Evolutionary conservation across 2,329 filamentous ascomycete species (phyloP), one percentile per base, ranked within the genome.

Genomic region (Penicillium sp.): DNA sequence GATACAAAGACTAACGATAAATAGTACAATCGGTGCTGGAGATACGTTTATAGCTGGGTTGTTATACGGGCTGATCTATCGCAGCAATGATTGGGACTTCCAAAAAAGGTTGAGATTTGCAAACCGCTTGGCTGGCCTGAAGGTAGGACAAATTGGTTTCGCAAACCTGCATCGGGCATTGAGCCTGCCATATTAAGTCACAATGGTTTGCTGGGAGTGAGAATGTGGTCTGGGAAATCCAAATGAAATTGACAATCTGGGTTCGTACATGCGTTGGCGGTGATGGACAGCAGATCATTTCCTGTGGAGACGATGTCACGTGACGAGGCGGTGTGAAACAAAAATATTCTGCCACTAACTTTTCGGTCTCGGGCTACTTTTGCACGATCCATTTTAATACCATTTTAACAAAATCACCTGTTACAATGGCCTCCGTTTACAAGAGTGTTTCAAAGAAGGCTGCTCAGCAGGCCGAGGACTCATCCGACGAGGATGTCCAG

Each of bases 1-100:
- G 31, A 22, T 13, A 2, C 10, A 3, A 5, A 31, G n/a, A 16
- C 56, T 64, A 34, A 68, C 18, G 60, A 45, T 46, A 5, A 45
- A 55, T 67, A 89, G 88, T 68, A 81, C 87, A 5, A 81, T 90
- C 56, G 88, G 88, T 50, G 88, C 88, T 41, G 88, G 88, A 60
- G 88, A 91, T 66, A 90, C 88, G 0, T 91, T 91, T 65, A 83
- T 88, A 59, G 88, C 88, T 32, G 88, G 87, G 55, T 84, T 88
- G 70, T 73, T 91, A 45, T 89, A 86, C 71, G 80, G 77, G 34
- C 70, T 89, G 56, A 72, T 81, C 53, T 81, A 77, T 65, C 79
- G 79, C 58, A 61, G 65, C 41, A 64, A 71, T 8, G 73, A 80
- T 58, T 86, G 83, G 83, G 68, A 73, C 61, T 64, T 79, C 44